Evolutionary conservation across 805 yeast genomes (phyloP).

Genomic region (Pichia heedii): DNA sequence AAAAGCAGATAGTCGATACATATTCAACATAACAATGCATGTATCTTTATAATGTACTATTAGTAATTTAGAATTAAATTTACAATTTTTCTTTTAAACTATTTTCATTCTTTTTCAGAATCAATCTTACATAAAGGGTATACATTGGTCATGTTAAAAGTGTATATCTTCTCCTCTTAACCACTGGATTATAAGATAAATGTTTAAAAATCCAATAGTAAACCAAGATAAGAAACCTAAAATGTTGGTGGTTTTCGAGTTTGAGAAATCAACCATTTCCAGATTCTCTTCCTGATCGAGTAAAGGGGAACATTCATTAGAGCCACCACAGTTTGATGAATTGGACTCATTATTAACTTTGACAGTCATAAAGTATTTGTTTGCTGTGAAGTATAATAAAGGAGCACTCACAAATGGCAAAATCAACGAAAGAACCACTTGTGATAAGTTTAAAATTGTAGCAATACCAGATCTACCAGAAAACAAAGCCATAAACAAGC

Average conservation of each 20-base stretch:
- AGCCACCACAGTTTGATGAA: background rate
- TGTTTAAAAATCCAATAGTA: conserved; percentile 60
- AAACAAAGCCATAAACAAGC: conserved; percentile 59
- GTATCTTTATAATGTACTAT: too few relatives aligned
- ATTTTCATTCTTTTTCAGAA: too few relatives aligned
- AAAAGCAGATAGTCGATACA: too few relatives aligned
- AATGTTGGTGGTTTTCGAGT: conserved; percentile 47
- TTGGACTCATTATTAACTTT: conserved; percentile 18
- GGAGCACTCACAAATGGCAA: conserved; percentile 84
- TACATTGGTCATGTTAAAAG: conserved; percentile 13
- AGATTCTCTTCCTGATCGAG: background rate
- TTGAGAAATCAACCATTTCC: conserved; percentile 45
- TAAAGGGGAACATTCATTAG: conserved; percentile 6
- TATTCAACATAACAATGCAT: too few relatives aligned
- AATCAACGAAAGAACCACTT: conserved; percentile 72
- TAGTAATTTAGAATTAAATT: too few relatives aligned
- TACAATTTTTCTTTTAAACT: too few relatives aligned
- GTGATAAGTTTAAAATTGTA: conserved; percentile 72
- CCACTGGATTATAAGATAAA: conserved; percentile 36
- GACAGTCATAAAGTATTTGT: conserved; percentile 58
- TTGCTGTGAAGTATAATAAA: conserved; percentile 70
- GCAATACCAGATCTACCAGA: conserved; percentile 70
- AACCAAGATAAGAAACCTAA: conserved; percentile 57
- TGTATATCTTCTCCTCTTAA: conserved; percentile 28
- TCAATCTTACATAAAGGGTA: too few relatives aligned